A percentile compares a stretch with the other conserved stretches of the same genome.
These are phyloP conservation scores for Actinomortierella wolfii DNA, from an alignment of 371 early-diverging fungal genomes.

Conservation along the genomic window DNA sequence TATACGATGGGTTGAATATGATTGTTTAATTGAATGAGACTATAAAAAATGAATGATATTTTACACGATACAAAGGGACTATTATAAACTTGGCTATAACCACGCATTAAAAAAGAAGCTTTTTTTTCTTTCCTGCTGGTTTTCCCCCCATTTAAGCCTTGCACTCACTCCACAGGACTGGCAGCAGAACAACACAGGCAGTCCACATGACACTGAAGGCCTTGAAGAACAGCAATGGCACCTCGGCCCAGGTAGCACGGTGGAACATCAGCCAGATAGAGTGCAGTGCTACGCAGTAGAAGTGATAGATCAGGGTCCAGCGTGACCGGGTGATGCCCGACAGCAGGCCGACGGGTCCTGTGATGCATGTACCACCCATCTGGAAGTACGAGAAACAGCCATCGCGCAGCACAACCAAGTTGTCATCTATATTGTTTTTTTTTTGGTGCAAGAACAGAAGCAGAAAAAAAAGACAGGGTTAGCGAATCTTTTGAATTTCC, in stretches of 20 bases:
- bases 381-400: conserved; percentile 90
- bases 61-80: too few relatives aligned
- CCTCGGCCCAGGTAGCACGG: conserved; percentile 37
- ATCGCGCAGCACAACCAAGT: conserved; percentile 73
- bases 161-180: conserved; percentile 60
- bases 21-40: too few relatives aligned
- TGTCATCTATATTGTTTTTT: conserved; percentile 48
- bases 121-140: background rate
- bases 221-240: conserved; percentile 47
- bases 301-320: conserved; percentile 38
- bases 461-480: background rate
- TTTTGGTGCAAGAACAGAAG: conserved; percentile 9
- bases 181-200: conserved; percentile 59
- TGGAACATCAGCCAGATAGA: conserved; percentile 53
- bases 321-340: conserved; percentile 59
- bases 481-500: background rate
- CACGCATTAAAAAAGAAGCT: too few relatives aligned
- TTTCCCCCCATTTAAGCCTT: conserved; percentile 47
- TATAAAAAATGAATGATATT: too few relatives aligned
- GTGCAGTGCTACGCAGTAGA: conserved; percentile 43
- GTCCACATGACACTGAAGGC: conserved; percentile 55
- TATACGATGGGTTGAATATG: too few relatives aligned
- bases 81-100: too few relatives aligned
- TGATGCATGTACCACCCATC: conserved; percentile 78
- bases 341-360: conserved; percentile 85